Evolutionary conservation across 495 filamentous ascomycete species (phyloP).

Genomic region (Hamigera avellanea): DNA sequence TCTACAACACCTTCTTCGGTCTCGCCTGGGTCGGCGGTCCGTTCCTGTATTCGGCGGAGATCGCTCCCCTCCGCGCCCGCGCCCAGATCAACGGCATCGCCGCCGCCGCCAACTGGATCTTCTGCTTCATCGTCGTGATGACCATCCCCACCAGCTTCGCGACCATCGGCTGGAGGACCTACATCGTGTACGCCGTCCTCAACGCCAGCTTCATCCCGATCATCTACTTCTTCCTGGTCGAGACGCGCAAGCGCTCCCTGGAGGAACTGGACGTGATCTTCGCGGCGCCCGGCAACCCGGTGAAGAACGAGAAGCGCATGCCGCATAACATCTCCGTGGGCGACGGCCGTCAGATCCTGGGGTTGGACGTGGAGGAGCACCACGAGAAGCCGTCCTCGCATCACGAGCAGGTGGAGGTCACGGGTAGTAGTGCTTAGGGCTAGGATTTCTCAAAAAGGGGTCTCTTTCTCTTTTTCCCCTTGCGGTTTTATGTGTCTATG

Average conservation of each 20-base stretch:
- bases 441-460: too few relatives aligned
- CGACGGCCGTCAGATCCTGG: too few relatives aligned
- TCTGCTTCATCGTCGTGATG: neutral
- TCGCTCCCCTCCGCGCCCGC: neutral
- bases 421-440: too few relatives aligned
- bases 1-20: neutral
- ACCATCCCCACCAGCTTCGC: neutral
- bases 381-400: too few relatives aligned
- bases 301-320: too few relatives aligned
- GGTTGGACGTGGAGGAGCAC: too few relatives aligned
- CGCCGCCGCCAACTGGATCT: neutral
- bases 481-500: too few relatives aligned
- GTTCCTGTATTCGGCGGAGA: neutral
- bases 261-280: neutral
- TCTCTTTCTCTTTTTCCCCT: too few relatives aligned
- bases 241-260: constrained; percentile 6
- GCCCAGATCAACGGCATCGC: neutral
- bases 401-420: too few relatives aligned
- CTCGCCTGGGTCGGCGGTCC: neutral
- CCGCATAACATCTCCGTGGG: too few relatives aligned
- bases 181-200: constrained; percentile 31
- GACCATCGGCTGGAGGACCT: constrained; percentile 36
- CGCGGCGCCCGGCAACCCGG: too few relatives aligned
- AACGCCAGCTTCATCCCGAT: constrained; percentile 19
- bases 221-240: constrained; percentile 22